Evolutionary conservation across 495 filamentous ascomycete genomes (phyloP).

Genomic region (Aspergillus nanangensis): DNA sequence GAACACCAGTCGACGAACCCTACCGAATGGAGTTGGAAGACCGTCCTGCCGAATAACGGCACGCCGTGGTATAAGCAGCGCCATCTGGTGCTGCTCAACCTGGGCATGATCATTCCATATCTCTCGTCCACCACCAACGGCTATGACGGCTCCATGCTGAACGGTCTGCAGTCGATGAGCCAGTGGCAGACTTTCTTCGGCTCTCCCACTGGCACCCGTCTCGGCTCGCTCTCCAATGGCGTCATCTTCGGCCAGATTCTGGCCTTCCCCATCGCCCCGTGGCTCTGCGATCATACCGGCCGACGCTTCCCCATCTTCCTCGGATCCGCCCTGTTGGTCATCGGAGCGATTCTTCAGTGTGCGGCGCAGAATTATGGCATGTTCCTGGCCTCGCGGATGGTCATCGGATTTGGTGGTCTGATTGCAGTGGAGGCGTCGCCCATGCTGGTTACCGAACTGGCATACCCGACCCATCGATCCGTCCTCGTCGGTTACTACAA

Average conservation of each 20-base stretch:
- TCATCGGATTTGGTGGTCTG: neutral
- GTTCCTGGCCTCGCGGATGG: neutral
- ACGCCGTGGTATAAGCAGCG: no score
- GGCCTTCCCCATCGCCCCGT: neutral
- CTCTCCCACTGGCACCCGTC: neutral
- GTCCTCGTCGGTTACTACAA: conserved; percentile 60
- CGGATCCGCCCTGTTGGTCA: neutral
- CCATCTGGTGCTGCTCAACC: no score
- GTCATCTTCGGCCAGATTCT: neutral
- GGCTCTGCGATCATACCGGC: neutral
- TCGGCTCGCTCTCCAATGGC: neutral
- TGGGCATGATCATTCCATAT: no score
- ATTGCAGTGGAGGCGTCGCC: conserved; percentile 33
- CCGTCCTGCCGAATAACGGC: no score
- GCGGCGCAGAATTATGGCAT: neutral
- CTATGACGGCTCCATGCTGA: neutral
- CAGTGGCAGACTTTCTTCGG: neutral
- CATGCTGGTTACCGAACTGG: conserved; percentile 57
- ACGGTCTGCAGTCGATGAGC: neutral
- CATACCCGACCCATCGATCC: conserved; percentile 58
- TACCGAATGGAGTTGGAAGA: no score
- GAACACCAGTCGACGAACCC: no score
- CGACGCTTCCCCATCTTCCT: neutral
- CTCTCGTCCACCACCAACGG: neutral
- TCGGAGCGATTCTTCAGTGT: neutral